Evolutionary conservation across 257 asterid species (phyloP).

Genomic region (Cordia subcordata): DNA sequence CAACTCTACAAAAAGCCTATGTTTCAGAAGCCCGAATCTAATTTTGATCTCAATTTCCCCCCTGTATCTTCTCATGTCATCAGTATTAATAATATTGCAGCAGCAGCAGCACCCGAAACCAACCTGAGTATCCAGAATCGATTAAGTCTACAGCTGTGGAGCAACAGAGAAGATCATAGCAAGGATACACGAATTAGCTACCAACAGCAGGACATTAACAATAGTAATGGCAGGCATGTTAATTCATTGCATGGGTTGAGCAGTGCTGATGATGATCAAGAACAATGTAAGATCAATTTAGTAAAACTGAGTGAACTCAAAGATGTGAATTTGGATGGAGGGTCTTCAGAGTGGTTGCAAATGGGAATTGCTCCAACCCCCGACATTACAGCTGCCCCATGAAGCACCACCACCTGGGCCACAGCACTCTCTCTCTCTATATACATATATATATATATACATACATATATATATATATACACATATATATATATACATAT

Average conservation of each 20-base stretch:
- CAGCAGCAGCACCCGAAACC: neutral
- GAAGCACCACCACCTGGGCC: neutral
- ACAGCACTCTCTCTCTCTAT: too few relatives aligned
- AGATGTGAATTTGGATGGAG: conserved; percentile 3
- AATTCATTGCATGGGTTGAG: neutral
- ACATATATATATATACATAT: too few relatives aligned
- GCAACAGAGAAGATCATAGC: neutral
- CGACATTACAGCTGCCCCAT: conserved; percentile 14
- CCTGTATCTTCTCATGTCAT: conserved; percentile 7
- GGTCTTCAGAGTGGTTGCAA: conserved; percentile 4
- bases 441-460: too few relatives aligned
- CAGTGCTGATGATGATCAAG: conserved; percentile 15
- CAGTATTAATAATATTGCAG: conserved; percentile 6
- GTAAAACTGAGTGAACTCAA: conserved; percentile 15
- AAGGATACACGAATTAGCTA: neutral
- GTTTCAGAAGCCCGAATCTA: conserved; percentile 8
- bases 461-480: too few relatives aligned
- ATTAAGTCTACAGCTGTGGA: neutral
- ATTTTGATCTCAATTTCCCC: conserved; percentile 51
- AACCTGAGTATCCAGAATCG: too few relatives aligned
- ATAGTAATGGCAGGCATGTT: neutral
- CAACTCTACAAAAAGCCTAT: conserved; percentile 39
- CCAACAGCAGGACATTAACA: neutral
- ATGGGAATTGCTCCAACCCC: conserved; percentile 66
- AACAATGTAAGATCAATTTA: conserved; percentile 36